A percentile compares a stretch with the other conserved stretches of the same genome.
Conservation (phyloP, 2,329 filamentous ascomycete genomes). For the Penicillium italicum region DNA sequence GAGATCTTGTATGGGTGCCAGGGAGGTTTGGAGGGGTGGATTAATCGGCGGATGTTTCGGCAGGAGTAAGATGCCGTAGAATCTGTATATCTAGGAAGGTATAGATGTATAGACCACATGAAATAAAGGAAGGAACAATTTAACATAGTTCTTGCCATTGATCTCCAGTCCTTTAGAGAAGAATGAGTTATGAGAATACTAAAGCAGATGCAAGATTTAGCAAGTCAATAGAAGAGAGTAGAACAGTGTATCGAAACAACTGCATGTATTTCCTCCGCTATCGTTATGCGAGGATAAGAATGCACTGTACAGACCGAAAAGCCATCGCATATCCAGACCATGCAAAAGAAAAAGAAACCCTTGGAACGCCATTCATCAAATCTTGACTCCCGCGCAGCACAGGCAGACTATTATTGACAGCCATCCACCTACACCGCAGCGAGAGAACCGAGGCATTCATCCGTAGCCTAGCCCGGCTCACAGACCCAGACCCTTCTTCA, state of each 20-base stretch:
- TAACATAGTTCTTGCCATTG: not conserved
- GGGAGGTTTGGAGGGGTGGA: constrained; percentile 44
- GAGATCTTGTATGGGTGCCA: constrained; percentile 50
- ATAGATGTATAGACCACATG: not conserved
- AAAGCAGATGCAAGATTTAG: not conserved
- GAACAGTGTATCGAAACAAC: not conserved
- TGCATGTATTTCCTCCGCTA: constrained; percentile 9
- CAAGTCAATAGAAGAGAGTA: not conserved
- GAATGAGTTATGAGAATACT: not conserved
- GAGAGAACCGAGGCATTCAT: constrained; percentile 4
- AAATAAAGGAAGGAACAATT: not conserved
- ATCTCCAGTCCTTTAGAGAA: not conserved
- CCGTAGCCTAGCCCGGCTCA: constrained; percentile 37
- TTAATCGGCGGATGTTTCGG: constrained; percentile 37
- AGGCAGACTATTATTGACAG: not conserved
- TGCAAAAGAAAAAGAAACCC: constrained; percentile 16
- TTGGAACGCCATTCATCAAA: constrained; percentile 26
- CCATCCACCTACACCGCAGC: not conserved
- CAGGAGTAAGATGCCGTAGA: constrained; percentile 7
- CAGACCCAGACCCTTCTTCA: constrained; percentile 73
- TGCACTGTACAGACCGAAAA: constrained; percentile 14
- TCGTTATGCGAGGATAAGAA: constrained; percentile 10
- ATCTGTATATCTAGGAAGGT: not conserved
- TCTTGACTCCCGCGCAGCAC: constrained; percentile 1
- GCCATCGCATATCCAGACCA: constrained; percentile 15